phyloP scores from a whole-genome alignment of 148 eudicot species.

The Persicaria tinctoria region DNA sequence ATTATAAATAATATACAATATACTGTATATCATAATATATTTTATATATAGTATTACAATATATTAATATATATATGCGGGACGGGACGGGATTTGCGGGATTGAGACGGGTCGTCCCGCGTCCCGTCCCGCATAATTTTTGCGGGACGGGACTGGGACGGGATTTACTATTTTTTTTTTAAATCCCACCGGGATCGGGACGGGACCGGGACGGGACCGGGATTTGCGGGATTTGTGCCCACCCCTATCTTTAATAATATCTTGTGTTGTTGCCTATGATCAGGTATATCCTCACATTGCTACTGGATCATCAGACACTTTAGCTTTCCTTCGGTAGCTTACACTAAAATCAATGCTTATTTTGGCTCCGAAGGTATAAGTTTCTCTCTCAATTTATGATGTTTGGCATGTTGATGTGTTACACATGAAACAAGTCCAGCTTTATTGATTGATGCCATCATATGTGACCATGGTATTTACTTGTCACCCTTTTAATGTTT shows the following conservation, averaged over 20 bases:
- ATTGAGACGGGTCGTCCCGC: too few species aligned
- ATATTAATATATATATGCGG: too few species aligned
- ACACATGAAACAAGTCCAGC: neutral
- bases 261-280: neutral
- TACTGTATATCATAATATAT: too few species aligned
- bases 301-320: conserved; percentile 26
- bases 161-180: too few species aligned
- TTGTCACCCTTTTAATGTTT: neutral
- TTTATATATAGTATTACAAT: too few species aligned
- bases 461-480: neutral
- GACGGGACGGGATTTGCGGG: too few species aligned
- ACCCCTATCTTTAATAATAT: neutral
- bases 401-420: neutral
- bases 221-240: too few species aligned
- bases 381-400: conserved; percentile 7
- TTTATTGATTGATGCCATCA: neutral
- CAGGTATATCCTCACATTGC: conserved; percentile 60
- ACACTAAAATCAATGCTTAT: conserved; percentile 92
- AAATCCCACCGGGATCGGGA: too few species aligned
- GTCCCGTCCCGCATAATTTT: too few species aligned
- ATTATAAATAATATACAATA: too few species aligned
- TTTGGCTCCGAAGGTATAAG: conserved; percentile 76
- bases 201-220: too few species aligned
- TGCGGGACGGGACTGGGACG: too few species aligned
- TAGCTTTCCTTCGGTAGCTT: conserved; percentile 63